Conservation (phyloP, 305 asterid genomes). For the Plantago coronopus region DNA sequence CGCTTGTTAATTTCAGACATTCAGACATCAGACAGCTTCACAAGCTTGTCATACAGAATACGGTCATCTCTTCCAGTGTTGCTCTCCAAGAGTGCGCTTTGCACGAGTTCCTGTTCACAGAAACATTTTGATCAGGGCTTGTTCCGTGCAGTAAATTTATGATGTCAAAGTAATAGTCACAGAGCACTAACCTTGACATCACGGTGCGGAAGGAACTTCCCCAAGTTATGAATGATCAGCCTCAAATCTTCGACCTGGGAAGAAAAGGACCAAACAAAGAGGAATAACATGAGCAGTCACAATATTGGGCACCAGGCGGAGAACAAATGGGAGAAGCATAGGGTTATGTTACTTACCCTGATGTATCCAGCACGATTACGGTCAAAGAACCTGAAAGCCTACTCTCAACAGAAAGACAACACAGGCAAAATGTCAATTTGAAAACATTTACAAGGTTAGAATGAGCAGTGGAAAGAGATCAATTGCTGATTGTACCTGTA, state of each 20-base stretch:
- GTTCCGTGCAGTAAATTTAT: too few species aligned
- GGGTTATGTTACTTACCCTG: constrained; percentile 45
- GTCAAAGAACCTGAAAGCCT: constrained; percentile 98
- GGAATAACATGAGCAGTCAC: not conserved
- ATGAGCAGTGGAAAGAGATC: constrained; percentile 7
- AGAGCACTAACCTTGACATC: constrained; percentile 71
- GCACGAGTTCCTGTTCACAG: constrained; percentile 66
- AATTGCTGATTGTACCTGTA: constrained; percentile 48
- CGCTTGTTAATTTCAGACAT: not conserved
- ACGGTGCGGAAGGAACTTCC: constrained; percentile 73
- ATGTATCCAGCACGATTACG: constrained; percentile 79
- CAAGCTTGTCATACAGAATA: constrained; percentile 73
- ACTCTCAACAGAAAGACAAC: constrained; percentile 19
- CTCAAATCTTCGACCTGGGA: constrained; percentile 90
- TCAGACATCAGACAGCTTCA: constrained; percentile 39
- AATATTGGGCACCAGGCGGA: not conserved
- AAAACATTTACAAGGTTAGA: constrained; percentile 14
- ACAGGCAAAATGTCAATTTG: constrained; percentile 8
- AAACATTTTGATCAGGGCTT: too few species aligned
- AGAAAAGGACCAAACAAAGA: not conserved
- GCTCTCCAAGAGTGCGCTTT: constrained; percentile 84
- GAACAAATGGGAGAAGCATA: not conserved
- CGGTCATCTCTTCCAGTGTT: constrained; percentile 78
- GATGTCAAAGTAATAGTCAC: constrained; percentile 12
- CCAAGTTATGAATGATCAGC: constrained; percentile 76